Conservation (phyloP, 495 filamentous ascomycete genomes). For the Endocarpon pusillum region DNA sequence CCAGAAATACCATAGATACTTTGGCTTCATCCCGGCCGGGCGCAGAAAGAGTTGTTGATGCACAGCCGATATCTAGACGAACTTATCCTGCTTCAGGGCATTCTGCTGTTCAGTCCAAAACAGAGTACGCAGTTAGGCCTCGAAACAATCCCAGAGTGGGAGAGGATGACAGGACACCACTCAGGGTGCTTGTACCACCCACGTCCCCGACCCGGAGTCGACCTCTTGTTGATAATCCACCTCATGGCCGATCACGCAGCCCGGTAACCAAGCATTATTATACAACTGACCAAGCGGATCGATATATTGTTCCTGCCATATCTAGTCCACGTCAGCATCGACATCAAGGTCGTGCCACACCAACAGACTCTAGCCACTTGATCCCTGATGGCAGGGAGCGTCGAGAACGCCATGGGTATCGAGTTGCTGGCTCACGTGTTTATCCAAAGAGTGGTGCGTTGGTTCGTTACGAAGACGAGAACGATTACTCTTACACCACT, state of each 20-base stretch:
- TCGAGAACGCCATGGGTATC: slow-evolving; percentile 11
- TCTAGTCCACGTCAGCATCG: slow-evolving; percentile 16
- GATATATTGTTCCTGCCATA: slow-evolving; percentile 17
- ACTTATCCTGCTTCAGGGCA: slow-evolving; percentile 19
- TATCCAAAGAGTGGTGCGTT: slow-evolving; percentile 17
- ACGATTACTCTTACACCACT: slow-evolving; percentile 59
- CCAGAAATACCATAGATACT: not conserved
- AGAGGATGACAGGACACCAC: slow-evolving; percentile 10
- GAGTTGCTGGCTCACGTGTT: slow-evolving; percentile 10
- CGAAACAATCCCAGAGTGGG: slow-evolving; percentile 22
- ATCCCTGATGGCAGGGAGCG: slow-evolving; percentile 8
- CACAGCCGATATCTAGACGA: slow-evolving; percentile 20
- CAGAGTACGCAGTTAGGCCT: slow-evolving; percentile 25
- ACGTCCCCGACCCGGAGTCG: slow-evolving; percentile 14
- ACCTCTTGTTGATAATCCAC: slow-evolving; percentile 14
- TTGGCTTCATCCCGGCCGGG: not conserved
- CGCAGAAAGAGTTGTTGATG: slow-evolving; percentile 11
- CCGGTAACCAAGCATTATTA: slow-evolving; percentile 13
- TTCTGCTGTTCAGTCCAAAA: slow-evolving; percentile 18
- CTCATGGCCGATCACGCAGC: slow-evolving; percentile 15
- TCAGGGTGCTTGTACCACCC: slow-evolving; percentile 14
- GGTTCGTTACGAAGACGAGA: slow-evolving; percentile 24
- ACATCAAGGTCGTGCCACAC: slow-evolving; percentile 22
- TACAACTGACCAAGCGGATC: slow-evolving; percentile 10
- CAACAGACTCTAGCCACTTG: slow-evolving; percentile 22